phyloP scores from a whole-genome alignment of 148 eudicot species.

The Arctostaphylos glauca region DNA sequence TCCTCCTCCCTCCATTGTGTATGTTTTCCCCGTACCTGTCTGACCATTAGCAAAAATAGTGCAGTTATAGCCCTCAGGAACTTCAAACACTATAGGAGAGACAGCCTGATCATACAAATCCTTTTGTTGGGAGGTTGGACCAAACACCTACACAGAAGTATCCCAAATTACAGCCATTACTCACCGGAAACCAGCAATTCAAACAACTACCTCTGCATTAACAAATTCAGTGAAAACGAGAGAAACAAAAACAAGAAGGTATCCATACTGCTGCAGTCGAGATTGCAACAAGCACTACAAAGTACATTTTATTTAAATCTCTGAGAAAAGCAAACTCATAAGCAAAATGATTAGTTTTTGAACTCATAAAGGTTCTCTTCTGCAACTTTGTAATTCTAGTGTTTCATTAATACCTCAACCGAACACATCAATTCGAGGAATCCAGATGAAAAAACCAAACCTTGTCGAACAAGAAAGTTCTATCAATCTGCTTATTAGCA shows the following conservation, averaged over 20 bases:
- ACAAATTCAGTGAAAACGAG: not conserved
- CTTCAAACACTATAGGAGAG: constrained; percentile 84
- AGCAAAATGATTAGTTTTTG: not conserved
- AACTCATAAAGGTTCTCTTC: not conserved
- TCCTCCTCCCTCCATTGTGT: constrained; percentile 98
- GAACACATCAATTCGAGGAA: not conserved
- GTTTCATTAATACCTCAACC: not conserved
- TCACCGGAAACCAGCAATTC: not conserved
- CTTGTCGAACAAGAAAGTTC: constrained; percentile 86
- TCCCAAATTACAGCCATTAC: constrained; percentile 18
- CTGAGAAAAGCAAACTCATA: not conserved
- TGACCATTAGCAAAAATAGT: constrained; percentile 99
- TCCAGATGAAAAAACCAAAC: constrained; percentile 31
- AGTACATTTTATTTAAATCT: not conserved
- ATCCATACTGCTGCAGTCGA: not conserved
- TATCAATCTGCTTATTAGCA: constrained; percentile 96
- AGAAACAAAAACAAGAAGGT: not conserved
- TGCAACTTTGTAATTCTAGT: not conserved
- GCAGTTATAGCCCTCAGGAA: constrained; percentile 97
- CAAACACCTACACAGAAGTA: constrained; percentile 65
- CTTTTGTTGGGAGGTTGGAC: constrained; percentile 82
- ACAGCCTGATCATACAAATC: constrained; percentile 89
- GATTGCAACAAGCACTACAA: not conserved
- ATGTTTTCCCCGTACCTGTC: constrained; percentile 98
- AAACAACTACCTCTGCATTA: not conserved